These are phyloP conservation scores for Leptomonas pyrrhocoris DNA, from an alignment of 208 protist species.

Conservation along the genomic window DNA sequence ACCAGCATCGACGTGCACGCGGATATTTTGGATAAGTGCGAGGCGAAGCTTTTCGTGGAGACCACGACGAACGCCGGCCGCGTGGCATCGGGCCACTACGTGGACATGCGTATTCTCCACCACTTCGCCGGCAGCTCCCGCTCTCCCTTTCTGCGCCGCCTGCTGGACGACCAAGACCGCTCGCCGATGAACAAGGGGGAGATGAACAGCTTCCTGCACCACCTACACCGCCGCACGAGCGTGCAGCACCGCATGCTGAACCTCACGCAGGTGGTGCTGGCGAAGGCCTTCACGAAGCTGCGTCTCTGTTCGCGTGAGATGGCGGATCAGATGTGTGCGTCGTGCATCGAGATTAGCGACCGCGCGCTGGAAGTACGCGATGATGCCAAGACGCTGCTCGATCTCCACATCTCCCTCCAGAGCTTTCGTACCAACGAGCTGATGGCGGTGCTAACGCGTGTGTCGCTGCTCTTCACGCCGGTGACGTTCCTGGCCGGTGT, in stretches of 20 bases:
- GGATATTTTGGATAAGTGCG: conserved; percentile 78
- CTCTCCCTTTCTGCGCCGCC: conserved; percentile 70
- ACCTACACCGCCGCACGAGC: conserved; percentile 83
- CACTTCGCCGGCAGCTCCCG: conserved; percentile 78
- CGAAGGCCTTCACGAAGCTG: conserved; percentile 79
- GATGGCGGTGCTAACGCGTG: conserved; percentile 88
- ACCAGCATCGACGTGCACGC: conserved; percentile 77
- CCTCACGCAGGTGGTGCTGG: conserved; percentile 65
- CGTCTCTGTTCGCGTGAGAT: conserved; percentile 75
- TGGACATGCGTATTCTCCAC: conserved; percentile 67
- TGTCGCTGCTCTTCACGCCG: conserved; percentile 88
- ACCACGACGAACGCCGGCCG: conserved; percentile 7
- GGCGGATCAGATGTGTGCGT: conserved; percentile 74
- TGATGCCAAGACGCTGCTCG: conserved; percentile 81
- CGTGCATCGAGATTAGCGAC: conserved; percentile 75
- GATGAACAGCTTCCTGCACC: conserved; percentile 89
- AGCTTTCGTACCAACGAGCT: conserved; percentile 88
- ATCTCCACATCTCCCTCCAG: conserved; percentile 82
- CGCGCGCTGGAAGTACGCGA: conserved; percentile 81
- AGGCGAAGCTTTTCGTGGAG: conserved; percentile 76
- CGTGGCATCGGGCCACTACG: conserved; percentile 20
- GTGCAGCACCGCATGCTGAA: conserved; percentile 85
- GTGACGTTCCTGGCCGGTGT: conserved; percentile 87
- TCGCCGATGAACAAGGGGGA: conserved; percentile 67
- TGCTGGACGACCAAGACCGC: conserved; percentile 61